Evolutionary conservation across 139 green algal species (phyloP), one percentile per base, ranked within the genome.

Genomic region (Coelastrella sp.): DNA sequence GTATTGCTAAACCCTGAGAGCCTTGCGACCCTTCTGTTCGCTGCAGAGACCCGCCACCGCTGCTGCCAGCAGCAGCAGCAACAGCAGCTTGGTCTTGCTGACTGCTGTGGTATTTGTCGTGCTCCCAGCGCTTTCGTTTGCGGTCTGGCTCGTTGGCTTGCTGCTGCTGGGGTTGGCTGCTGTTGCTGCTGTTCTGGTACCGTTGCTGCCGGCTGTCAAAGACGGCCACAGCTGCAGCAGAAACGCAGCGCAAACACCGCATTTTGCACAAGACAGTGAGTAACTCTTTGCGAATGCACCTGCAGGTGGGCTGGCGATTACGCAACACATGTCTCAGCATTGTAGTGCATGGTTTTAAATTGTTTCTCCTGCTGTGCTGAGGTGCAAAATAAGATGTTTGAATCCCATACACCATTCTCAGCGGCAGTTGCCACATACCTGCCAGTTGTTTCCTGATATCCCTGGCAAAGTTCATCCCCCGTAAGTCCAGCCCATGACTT

Each of bases 361-460:
- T n/a, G n/a, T 47, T 2, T 47, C 1, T 0, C 32, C 32, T 1
- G 32, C 32, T 47, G 32, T 47, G 32, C 1, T 47, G 32, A 47
- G 32, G n/a, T n/a, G n/a, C n/a, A n/a, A n/a, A n/a, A n/a, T n/a
- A n/a, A n/a, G n/a, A n/a, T n/a, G n/a, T n/a, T n/a, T n/a, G n/a
- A n/a, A n/a, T 47, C 32, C 32, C 32, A 1, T 47, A 47, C 32
- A 47, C 1, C 32, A 47, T 47, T 47, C 32, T 47, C 32, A 64
- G 3, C 2, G 11, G 4, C 76, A 60, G n/a, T 58, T 59, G 6
- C 11, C 8, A 4, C 89, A n/a, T 60, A 94, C 93, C 93, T 79
- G 95, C 91, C 90, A 99, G 95, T 95, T 99, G 98, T 22, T 92
- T 89, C 4, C 95, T 89, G 66, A 99, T 95, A 75, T 99, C 96